Conservation (phyloP, 805 yeast genomes). For the Novakomyces olei region DNA sequence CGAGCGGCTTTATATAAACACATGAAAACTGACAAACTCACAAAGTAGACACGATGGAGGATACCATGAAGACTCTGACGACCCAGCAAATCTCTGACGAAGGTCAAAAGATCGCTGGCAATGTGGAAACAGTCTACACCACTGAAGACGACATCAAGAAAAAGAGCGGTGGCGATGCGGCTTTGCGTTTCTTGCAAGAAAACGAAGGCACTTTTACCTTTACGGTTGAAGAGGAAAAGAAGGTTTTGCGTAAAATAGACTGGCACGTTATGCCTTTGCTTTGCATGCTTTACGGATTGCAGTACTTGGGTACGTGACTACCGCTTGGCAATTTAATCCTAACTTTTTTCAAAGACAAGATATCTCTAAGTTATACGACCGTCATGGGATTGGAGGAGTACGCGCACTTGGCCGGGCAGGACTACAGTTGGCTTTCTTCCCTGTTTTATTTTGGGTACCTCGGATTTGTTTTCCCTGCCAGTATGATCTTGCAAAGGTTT, state of each 20-base stretch:
- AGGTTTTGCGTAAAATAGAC: constrained; percentile 26
- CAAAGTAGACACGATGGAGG: too few species aligned
- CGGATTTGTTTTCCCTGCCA: constrained; percentile 24
- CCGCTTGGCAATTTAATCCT: too few species aligned
- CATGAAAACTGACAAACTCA: too few species aligned
- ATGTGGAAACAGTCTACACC: too few species aligned
- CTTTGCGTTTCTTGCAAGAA: too few species aligned
- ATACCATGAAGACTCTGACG: too few species aligned
- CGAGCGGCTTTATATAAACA: too few species aligned
- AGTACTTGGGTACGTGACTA: constrained; percentile 18
- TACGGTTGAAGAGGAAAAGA: constrained; percentile 1
- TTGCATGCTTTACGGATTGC: constrained; percentile 31
- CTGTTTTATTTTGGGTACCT: constrained; percentile 27
- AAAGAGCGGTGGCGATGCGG: too few species aligned
- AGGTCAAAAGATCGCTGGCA: too few species aligned
- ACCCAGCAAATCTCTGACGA: too few species aligned
- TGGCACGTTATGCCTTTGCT: constrained; percentile 24
- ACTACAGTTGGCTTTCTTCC: constrained; percentile 23
- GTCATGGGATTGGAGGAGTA: constrained; percentile 29
- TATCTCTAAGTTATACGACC: constrained; percentile 29
- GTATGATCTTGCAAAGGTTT: constrained; percentile 20
- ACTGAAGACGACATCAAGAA: too few species aligned
- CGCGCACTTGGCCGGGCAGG: constrained; percentile 22
- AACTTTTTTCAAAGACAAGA: constrained; percentile 32
- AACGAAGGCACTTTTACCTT: too few species aligned